Evolutionary conservation across 441 rosid species (phyloP).

Genomic region (Populus tomentosa): DNA sequence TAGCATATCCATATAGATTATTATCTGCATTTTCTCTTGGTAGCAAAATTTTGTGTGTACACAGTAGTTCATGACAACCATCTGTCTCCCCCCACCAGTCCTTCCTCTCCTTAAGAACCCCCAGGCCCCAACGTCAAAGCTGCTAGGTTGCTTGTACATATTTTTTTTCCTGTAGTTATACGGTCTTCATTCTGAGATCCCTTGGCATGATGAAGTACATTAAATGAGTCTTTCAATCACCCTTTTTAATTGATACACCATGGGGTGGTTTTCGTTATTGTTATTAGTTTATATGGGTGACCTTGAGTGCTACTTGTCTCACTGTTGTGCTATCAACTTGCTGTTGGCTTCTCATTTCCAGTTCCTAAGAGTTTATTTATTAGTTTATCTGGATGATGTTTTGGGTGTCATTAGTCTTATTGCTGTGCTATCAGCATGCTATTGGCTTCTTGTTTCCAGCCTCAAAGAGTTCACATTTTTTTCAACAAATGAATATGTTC

Average conservation of each 20-base stretch:
- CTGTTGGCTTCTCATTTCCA: background rate
- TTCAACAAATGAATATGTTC: background rate
- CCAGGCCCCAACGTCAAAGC: no score
- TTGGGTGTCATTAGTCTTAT: background rate
- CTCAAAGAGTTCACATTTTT: background rate
- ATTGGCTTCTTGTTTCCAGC: background rate
- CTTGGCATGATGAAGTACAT: background rate
- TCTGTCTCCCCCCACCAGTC: no score
- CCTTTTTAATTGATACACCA: no score
- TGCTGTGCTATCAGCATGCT: background rate
- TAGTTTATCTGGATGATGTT: background rate
- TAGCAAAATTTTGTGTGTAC: background rate
- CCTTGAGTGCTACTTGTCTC: background rate
- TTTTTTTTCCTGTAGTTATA: no score
- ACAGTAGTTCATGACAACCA: background rate
- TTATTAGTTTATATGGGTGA: background rate
- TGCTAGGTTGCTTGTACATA: no score
- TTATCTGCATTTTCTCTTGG: constrained; percentile 6
- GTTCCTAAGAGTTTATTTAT: background rate
- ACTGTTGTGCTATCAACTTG: background rate
- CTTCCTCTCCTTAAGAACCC: no score
- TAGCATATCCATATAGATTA: background rate
- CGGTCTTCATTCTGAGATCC: no score
- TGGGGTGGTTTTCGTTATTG: background rate
- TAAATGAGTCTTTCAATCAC: no score